Percentiles rank a stretch among this genome's conserved stretches.
These are phyloP conservation scores for Cucumis sativus DNA, from an alignment of 306 rosid genomes.

Conservation along the genomic window Cucumber_9930_V3 NC_026658.2:24059001-24059500, in stretches of 20 bases:
- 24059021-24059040: slow-evolving; percentile 57
- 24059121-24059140: slow-evolving; percentile 26
- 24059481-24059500: slow-evolving; percentile 41
- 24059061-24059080: slow-evolving; percentile 76
- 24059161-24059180: slow-evolving; percentile 26
- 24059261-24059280: slow-evolving; percentile 35
- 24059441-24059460: slow-evolving; percentile 26
- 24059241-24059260: slow-evolving; percentile 53
- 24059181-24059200: slow-evolving; percentile 47
- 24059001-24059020: background rate
- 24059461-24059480: slow-evolving; percentile 60
- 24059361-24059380: slow-evolving; percentile 51
- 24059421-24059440: slow-evolving; percentile 32
- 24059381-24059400: slow-evolving; percentile 34
- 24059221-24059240: slow-evolving; percentile 46
- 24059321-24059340: slow-evolving; percentile 56
- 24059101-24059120: slow-evolving; percentile 48
- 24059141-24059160: slow-evolving; percentile 28
- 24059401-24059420: slow-evolving; percentile 45
- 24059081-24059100: slow-evolving; percentile 60
- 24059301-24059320: slow-evolving; percentile 64
- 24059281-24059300: slow-evolving; percentile 30
- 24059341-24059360: slow-evolving; percentile 17
- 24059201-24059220: slow-evolving; percentile 50
- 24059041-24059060: slow-evolving; percentile 56